Base-by-base conservation (phyloP, 1,139 yeast species). In the Geotrichum histeridarum region DNA sequence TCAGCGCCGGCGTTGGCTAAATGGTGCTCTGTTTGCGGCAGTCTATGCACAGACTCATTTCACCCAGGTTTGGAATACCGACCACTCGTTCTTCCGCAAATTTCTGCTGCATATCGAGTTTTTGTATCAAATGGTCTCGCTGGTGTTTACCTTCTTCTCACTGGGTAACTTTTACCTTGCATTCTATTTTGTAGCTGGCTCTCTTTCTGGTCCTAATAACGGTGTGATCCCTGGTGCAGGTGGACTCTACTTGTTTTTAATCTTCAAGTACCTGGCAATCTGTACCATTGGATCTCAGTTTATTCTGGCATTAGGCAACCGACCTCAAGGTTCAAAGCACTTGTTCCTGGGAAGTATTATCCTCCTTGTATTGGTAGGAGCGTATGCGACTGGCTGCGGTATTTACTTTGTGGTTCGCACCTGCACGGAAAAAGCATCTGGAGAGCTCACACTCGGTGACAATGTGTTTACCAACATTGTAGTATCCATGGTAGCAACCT, bases 21-120 rank as follows among this genome's bases (percentile, higher is more conserved):
- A 93, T 69, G 99, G 99, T 73, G 96, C 99, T 0, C 82, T 91
- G 66, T 93, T 93, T 73, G 98, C 99, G 1, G 98, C 98, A 0
- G 73, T 93, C 56, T 93, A 86, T 67, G 84, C 97, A 0, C 88
- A 87, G 66, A 69, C 86, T 22, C 90, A 90, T 67, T 85, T 84
- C 67, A 77, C 77, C 57, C 87, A 84, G 64, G 83, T 93, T 49
- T 91, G 96, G 95, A 67, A 74, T 51, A 91, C 99, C 0, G 93
- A 83, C 63, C 99, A 93, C 69, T 84, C 95, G 1, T 62, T 73
- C 18, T 68, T 81, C 8, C 79, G 99, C 67, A 90, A 91, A 68
- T 68, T 87, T 60, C 83, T 86, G 72, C 76, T 93, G 55, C 93
- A 87, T 62, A 69, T 91, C 56, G 97, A 91, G 68, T 90, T 91